Conservation (phyloP, 2,329 filamentous ascomycete species). For the Cladophialophora immunda region DNA sequence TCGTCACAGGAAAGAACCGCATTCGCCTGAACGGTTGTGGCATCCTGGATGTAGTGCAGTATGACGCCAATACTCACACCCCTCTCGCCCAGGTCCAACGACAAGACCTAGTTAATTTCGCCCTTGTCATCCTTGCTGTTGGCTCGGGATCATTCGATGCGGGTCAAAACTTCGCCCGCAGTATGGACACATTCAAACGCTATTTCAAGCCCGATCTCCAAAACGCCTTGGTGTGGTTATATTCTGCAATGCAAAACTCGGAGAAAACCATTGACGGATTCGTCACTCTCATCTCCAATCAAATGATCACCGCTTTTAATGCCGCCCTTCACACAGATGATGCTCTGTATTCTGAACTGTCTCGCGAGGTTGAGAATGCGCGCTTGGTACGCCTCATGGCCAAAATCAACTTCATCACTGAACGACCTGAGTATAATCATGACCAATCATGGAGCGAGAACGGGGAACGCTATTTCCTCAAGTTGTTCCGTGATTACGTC, state of each 20-base stretch:
- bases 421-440: slow-evolving; percentile 83
- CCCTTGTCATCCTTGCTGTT: slow-evolving; percentile 82
- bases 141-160: slow-evolving; percentile 72
- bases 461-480: slow-evolving; percentile 89
- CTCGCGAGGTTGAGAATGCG: slow-evolving; percentile 87
- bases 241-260: slow-evolving; percentile 70
- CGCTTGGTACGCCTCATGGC: slow-evolving; percentile 79
- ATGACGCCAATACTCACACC: slow-evolving; percentile 67
- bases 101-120: slow-evolving; percentile 86
- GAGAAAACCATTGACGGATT: slow-evolving; percentile 81
- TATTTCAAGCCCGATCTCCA: slow-evolving; percentile 81
- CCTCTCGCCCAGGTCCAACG: slow-evolving; percentile 80
- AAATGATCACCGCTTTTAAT: slow-evolving; percentile 79
- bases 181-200: slow-evolving; percentile 78
- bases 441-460: slow-evolving; percentile 87
- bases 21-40: slow-evolving; percentile 88
- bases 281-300: slow-evolving; percentile 77
- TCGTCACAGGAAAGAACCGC: slow-evolving; percentile 89
- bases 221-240: slow-evolving; percentile 82
- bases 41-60: slow-evolving; percentile 88
- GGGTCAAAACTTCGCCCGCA: slow-evolving; percentile 70
- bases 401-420: slow-evolving; percentile 88
- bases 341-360: slow-evolving; percentile 74
- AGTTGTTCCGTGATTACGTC: slow-evolving; percentile 95
- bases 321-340: slow-evolving; percentile 82